These are phyloP conservation scores for Pseudogymnoascus sp. DNA, from an alignment of 2,329 filamentous ascomycete genomes.

Conservation along the genomic window DNA sequence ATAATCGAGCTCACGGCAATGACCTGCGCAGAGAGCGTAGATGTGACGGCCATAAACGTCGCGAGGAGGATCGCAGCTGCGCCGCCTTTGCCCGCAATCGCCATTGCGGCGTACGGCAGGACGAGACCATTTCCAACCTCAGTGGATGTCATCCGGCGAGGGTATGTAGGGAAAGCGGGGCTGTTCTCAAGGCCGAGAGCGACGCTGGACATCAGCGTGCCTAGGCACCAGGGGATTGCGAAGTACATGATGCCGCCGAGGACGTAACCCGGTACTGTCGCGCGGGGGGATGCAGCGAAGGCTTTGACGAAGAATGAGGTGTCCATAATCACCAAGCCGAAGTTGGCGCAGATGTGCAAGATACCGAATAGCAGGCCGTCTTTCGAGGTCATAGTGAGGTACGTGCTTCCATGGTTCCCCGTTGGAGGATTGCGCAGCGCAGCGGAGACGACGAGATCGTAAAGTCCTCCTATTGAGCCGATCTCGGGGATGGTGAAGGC, in stretches of 20 bases:
- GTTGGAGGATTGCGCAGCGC: slow-evolving; percentile 38
- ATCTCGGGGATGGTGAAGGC: slow-evolving; percentile 41
- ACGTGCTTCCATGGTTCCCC: slow-evolving; percentile 47
- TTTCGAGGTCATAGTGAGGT: slow-evolving; percentile 49
- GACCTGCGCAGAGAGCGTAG: slow-evolving; percentile 70
- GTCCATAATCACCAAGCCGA: slow-evolving; percentile 47
- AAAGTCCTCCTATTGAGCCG: slow-evolving; percentile 41
- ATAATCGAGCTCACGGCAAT: slow-evolving; percentile 79
- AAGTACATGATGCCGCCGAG: slow-evolving; percentile 48
- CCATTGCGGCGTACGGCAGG: slow-evolving; percentile 61
- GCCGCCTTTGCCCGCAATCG: slow-evolving; percentile 62
- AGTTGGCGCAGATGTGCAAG: slow-evolving; percentile 41
- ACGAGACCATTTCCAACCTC: slow-evolving; percentile 66
- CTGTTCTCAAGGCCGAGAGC: slow-evolving; percentile 41
- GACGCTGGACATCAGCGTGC: slow-evolving; percentile 42
- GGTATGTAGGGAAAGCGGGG: slow-evolving; percentile 48
- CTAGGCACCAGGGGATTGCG: slow-evolving; percentile 45
- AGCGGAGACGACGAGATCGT: slow-evolving; percentile 41
- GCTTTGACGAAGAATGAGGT: slow-evolving; percentile 48
- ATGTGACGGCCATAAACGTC: slow-evolving; percentile 77
- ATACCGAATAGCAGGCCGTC: slow-evolving; percentile 45
- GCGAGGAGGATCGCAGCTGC: slow-evolving; percentile 58
- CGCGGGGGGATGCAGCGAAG: slow-evolving; percentile 39
- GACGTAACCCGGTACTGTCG: slow-evolving; percentile 44
- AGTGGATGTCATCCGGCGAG: slow-evolving; percentile 57